Evolutionary conservation across 495 filamentous ascomycete genomes (phyloP), one percentile per base, ranked within the genome.

Genomic region (Aspergillus sparsus): DNA sequence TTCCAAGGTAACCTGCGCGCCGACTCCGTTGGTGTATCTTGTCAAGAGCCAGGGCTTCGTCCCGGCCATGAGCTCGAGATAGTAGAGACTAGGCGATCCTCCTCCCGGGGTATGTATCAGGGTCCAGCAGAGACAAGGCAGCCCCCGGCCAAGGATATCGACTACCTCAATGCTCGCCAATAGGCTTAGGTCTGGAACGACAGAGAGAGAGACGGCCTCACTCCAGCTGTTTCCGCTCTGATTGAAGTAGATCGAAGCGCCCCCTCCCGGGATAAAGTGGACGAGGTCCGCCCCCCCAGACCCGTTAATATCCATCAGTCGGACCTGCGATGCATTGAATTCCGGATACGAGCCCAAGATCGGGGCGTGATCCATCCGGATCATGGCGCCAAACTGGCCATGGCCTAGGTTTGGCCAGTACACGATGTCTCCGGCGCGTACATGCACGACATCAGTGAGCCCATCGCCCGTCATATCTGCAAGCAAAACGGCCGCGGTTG

Each of bases 391-490:
- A n/a, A 55, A 55, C 32, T 39, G 36, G 2, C 52, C 52, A 21
- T 55, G 16, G 36, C 52, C 52, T 2, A 44, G n/a, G 37, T 55
- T 55, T 5, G 52, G 52, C 52, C 52, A 44, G 21, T 55, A 55
- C 7, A 16, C 18, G 7, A 55, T 37, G 2, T 55, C 7, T 10
- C 13, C 21, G 1, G 37, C 7, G 15, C 16, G 36, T 5, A 55
- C n/a, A 12, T 18, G 36, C 6, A 55, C 37, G 10, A 55, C 18
- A 18, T 55, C 52, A n/a, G 8, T 32, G 9, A 55, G 34, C 2
- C 52, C 52, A 55, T 55, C 52, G n/a, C 52, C 52, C 5, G 52
- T 55, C 52, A 55, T 44, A 55, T 55, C 52, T 2, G 36, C 36
- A 1, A 55, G 37, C 10, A 12, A 37, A 4, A 55, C 36, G 16